Evolutionary conservation across 2,329 filamentous ascomycete genomes (phyloP).

Genomic region (Plectosphaerella sp.): DNA sequence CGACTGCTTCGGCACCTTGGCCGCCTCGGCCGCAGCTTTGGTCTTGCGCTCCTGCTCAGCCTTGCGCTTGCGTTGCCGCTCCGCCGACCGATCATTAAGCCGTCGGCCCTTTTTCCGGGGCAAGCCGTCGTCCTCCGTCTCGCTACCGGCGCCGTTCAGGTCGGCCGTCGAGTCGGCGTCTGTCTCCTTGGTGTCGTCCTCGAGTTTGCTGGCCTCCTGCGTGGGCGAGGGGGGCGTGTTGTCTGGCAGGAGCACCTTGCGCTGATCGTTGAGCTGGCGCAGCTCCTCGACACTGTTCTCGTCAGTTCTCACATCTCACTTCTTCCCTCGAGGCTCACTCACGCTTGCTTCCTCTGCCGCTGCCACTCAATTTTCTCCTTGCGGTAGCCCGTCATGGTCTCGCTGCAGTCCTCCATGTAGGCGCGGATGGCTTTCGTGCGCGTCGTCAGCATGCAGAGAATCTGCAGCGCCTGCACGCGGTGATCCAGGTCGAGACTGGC

Average conservation of each 20-base stretch:
- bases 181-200: conserved; percentile 57
- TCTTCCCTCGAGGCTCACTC: conserved; percentile 26
- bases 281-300: conserved; percentile 62
- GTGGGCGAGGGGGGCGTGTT: conserved; percentile 63
- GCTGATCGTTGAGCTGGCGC: conserved; percentile 65
- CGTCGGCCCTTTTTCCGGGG: conserved; percentile 49
- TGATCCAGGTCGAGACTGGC: conserved; percentile 74
- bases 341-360: conserved; percentile 66
- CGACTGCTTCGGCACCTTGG: conserved; percentile 70
- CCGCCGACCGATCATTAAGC: conserved; percentile 63
- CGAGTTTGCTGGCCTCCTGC: conserved; percentile 40
- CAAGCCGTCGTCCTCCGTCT: conserved; percentile 66
- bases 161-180: conserved; percentile 59
- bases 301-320: conserved; percentile 18
- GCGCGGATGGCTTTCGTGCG: conserved; percentile 81
- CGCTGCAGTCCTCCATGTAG: conserved; percentile 88
- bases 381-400: conserved; percentile 89
- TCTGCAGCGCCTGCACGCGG: conserved; percentile 74
- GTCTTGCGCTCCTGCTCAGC: conserved; percentile 58
- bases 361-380: conserved; percentile 96
- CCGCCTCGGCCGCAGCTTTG: conserved; percentile 54
- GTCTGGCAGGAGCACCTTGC: conserved; percentile 69
- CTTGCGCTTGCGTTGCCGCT: conserved; percentile 73
- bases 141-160: conserved; percentile 57
- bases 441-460: conserved; percentile 79